Percentiles rank a stretch among this genome's conserved stretches.
Conservation (phyloP, 495 filamentous ascomycete species). For the Barbatosphaeria neglecta region DNA sequence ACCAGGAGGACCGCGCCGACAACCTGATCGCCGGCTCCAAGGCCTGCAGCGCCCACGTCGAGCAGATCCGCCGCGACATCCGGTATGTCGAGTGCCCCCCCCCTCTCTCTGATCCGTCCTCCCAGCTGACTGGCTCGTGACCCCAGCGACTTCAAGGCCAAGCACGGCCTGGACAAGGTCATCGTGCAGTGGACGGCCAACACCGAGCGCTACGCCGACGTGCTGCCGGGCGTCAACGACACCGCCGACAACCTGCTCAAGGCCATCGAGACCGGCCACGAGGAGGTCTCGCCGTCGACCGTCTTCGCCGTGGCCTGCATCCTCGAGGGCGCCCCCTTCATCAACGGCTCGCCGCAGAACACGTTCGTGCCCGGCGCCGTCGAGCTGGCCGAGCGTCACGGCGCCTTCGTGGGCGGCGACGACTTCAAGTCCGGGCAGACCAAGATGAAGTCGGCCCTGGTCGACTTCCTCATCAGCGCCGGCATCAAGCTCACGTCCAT, state of each 20-base stretch:
- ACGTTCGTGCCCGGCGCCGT: constrained; percentile 93
- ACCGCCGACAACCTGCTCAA: constrained; percentile 87
- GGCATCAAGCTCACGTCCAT: constrained; percentile 99
- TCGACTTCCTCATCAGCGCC: constrained; percentile 96
- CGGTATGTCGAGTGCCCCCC: constrained; percentile 41
- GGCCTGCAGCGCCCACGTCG: constrained; percentile 75
- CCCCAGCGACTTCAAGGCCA: constrained; percentile 74
- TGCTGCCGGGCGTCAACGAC: constrained; percentile 85
- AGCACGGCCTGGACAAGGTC: constrained; percentile 83
- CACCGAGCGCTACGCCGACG: constrained; percentile 90
- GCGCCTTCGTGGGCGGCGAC: constrained; percentile 90
- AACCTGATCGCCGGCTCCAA: constrained; percentile 78
- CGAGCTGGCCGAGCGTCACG: constrained; percentile 75
- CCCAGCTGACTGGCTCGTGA: neutral
- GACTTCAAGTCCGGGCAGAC: constrained; percentile 99
- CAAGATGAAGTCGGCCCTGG: constrained; percentile 99
- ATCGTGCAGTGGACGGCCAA: constrained; percentile 98
- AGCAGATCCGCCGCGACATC: constrained; percentile 90
- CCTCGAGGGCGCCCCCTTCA: constrained; percentile 83
- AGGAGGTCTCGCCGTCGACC: constrained; percentile 85
- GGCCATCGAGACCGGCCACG: constrained; percentile 74
- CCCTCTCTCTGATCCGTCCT: too few species aligned
- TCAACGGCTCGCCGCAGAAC: constrained; percentile 99
- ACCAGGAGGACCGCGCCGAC: constrained; percentile 95
- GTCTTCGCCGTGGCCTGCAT: constrained; percentile 93